A percentile compares a stretch with the other conserved stretches of the same genome.
phyloP scores from a whole-genome alignment of 2,329 filamentous ascomycete species.

The Nemania bipapillata region DNA sequence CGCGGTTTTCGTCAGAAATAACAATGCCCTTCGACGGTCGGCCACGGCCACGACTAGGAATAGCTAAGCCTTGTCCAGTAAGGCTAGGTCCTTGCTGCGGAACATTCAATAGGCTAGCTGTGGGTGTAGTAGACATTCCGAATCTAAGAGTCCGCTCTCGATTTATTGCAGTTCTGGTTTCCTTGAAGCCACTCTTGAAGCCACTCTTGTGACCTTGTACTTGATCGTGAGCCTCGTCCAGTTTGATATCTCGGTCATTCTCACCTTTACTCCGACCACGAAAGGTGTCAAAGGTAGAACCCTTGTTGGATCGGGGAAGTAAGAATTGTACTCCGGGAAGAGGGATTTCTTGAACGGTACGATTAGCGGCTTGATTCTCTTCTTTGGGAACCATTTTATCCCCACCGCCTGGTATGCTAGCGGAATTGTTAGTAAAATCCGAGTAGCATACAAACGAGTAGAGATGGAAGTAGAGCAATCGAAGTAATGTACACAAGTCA shows the following conservation, averaged over 20 bases:
- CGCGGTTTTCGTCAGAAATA: too few relatives aligned
- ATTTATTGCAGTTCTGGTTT: not conserved
- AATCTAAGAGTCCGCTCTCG: not conserved
- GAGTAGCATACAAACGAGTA: not conserved
- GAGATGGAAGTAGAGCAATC: not conserved
- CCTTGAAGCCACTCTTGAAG: not conserved
- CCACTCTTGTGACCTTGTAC: not conserved
- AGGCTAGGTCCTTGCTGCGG: not conserved
- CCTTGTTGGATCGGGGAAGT: not conserved
- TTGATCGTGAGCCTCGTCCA: constrained; percentile 2
- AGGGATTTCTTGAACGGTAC: not conserved
- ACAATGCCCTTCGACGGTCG: constrained; percentile 9
- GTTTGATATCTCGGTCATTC: not conserved
- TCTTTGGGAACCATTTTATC: not conserved
- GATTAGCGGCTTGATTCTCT: constrained; percentile 17
- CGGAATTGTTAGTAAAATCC: constrained; percentile 1
- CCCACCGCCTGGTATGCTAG: constrained; percentile 9
- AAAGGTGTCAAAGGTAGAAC: not conserved
- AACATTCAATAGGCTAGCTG: not conserved
- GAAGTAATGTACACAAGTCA: not conserved
- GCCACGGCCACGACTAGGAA: constrained; percentile 18
- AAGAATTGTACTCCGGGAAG: not conserved
- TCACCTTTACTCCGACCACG: not conserved
- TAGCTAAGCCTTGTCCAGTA: not conserved
- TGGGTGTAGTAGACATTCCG: too few relatives aligned